Percentiles rank a stretch among this genome's conserved stretches.
Conservation (phyloP, 2,329 filamentous ascomycete species). For the Aspergillus glaucus region DNA sequence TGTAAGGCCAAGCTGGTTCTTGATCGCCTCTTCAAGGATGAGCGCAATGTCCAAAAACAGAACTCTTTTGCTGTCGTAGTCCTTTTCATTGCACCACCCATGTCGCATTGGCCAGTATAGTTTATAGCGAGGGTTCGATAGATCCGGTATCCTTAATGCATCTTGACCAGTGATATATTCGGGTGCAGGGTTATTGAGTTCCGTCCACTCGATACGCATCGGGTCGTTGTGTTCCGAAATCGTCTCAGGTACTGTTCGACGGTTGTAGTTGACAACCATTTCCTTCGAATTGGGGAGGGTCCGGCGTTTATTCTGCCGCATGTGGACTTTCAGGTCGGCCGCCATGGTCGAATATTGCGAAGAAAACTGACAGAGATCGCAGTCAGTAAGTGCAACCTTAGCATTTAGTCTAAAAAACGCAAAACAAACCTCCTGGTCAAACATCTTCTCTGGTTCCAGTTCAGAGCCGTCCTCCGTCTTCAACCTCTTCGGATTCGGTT, state of each 20-base stretch:
- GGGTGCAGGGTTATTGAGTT: slow-evolving; percentile 62
- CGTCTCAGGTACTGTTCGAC: slow-evolving; percentile 71
- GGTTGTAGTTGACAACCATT: slow-evolving; percentile 89
- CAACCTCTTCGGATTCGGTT: slow-evolving; percentile 65
- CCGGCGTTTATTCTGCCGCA: slow-evolving; percentile 89
- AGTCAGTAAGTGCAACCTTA: slow-evolving; percentile 1
- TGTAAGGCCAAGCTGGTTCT: slow-evolving; percentile 71
- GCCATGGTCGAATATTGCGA: slow-evolving; percentile 72
- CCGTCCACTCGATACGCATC: slow-evolving; percentile 91
- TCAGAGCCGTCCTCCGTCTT: slow-evolving; percentile 50
- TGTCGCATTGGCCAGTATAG: slow-evolving; percentile 85
- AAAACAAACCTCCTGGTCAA: slow-evolving; percentile 69
- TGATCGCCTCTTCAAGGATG: slow-evolving; percentile 79
- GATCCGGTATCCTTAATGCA: slow-evolving; percentile 80
- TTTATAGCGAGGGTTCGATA: slow-evolving; percentile 82
- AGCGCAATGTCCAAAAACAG: slow-evolving; percentile 82
- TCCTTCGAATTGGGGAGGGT: slow-evolving; percentile 97
- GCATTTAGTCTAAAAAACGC: not conserved
- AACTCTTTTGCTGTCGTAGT: slow-evolving; percentile 73
- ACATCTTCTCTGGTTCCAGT: slow-evolving; percentile 65
- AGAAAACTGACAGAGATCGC: slow-evolving; percentile 42
- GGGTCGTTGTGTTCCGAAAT: slow-evolving; percentile 95
- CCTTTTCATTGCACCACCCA: slow-evolving; percentile 84
- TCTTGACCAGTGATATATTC: slow-evolving; percentile 75
- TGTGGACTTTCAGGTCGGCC: slow-evolving; percentile 78